Base-by-base conservation (phyloP, 2,329 filamentous ascomycete species). In the Arthrobotrys entomopaga region DNA sequence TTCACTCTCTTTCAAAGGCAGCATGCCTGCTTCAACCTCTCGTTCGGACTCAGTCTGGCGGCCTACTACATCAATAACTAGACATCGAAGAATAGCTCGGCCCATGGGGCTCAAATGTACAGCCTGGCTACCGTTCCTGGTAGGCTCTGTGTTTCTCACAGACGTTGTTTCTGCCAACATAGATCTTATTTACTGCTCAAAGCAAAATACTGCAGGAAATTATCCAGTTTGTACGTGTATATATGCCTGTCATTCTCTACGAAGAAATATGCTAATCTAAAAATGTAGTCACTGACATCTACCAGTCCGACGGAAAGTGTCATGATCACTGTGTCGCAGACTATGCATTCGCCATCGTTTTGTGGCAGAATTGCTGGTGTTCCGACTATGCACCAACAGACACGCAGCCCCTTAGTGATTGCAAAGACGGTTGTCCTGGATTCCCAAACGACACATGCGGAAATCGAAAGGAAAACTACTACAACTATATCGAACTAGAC, bases 281-380 rank as follows among this genome's bases (percentile, higher is more conserved):
- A 22, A 2, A 53, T 20, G 2, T 40, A 73, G 69, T 57, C 29
- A 49, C n/a, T 19, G 22, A 29, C 16, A 66, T 63, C 19, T 73
- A 63, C 11, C 89, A 92, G 80, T 90, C 90, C 16, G 88, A 91
- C 77, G 90, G 90, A 29, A 84, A 88, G 10, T 94, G 91, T 79
- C 82, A 84, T 59, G 82, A 86, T 57, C 84, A 84, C 58, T 94
- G 91, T 81, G 78, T 81, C 22, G 78, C 79, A 16, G 77, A 84
- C n/a, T 90, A 84, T 75, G 89, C 90, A 43, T 91, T 88, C 69
- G 90, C 89, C 77, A 84, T 94, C 53, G 83, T 93, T 0, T 86
- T 91, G 77, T 84, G 81, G n/a, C 83, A 87, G 43, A 81, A 84
- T 58, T 93, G 91, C 80, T 93, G 90, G 90, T 93, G 91, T 80